Conservation (phyloP, 2,329 filamentous ascomycete species). For the Botrytis tulipae region DNA sequence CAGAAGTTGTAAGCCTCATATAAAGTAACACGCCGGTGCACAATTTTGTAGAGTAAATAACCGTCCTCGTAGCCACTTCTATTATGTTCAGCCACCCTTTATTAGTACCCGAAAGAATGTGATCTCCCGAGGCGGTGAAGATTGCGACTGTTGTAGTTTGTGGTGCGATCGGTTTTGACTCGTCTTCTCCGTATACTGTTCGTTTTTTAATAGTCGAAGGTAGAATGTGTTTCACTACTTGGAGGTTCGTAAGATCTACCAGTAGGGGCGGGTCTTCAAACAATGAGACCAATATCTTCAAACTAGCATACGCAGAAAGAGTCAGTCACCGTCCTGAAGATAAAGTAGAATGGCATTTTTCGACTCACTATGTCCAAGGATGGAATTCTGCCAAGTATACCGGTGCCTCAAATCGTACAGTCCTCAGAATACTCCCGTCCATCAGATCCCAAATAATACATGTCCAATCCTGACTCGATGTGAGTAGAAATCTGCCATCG, state of each 20-base stretch:
- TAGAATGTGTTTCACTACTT: slow-evolving; percentile 72
- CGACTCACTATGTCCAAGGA: slow-evolving; percentile 76
- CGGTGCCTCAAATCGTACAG: slow-evolving; percentile 86
- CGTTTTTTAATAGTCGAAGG: slow-evolving; percentile 76
- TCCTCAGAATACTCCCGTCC: slow-evolving; percentile 68
- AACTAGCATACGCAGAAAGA: slow-evolving; percentile 47
- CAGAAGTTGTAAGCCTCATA: slow-evolving; percentile 78
- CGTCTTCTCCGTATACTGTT: slow-evolving; percentile 66
- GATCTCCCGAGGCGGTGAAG: slow-evolving; percentile 80
- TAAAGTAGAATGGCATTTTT: background rate
- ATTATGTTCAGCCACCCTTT: slow-evolving; percentile 98
- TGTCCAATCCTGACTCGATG: slow-evolving; percentile 94
- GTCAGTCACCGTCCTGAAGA: background rate
- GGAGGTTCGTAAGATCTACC: slow-evolving; percentile 71
- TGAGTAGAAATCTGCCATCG: slow-evolving; percentile 86
- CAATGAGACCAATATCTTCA: slow-evolving; percentile 84
- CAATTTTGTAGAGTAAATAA: slow-evolving; percentile 86
- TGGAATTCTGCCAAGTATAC: slow-evolving; percentile 96
- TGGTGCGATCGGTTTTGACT: slow-evolving; percentile 80
- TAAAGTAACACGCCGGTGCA: slow-evolving; percentile 86
- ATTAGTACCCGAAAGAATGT: slow-evolving; percentile 89
- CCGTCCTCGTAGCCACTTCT: slow-evolving; percentile 73
- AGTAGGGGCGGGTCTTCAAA: slow-evolving; percentile 92
- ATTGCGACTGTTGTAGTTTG: slow-evolving; percentile 92
- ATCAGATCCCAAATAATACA: slow-evolving; percentile 91